A percentile compares a stretch with the other conserved stretches of the same genome.
These are phyloP conservation scores for Paratinospora sagittata DNA, from an alignment of 164 flowering plant genomes.

Conservation along the genomic window DNA sequence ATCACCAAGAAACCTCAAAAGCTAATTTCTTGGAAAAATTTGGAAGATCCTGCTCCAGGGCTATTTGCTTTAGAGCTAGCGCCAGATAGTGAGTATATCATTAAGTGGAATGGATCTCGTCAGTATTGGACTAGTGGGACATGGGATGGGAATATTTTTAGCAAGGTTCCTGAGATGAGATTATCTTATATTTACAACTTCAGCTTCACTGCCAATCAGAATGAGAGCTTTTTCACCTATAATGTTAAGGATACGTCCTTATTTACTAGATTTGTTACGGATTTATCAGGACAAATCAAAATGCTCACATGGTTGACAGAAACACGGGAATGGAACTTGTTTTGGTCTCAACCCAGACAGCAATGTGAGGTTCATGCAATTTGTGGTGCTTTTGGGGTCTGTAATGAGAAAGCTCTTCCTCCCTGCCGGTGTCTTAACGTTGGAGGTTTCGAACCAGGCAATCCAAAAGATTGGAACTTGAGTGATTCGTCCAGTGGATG, in stretches of 20 bases:
- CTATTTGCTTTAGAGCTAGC: conserved; percentile 14
- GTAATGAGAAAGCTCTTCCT: conserved; percentile 10
- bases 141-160: conserved; percentile 9
- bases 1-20: conserved; percentile 3
- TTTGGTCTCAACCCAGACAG: conserved; percentile 26
- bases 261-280: conserved; percentile 9
- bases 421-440: conserved; percentile 24
- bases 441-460: conserved; percentile 17
- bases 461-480: conserved; percentile 15
- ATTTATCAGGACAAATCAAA: conserved; percentile 14
- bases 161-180: neutral
- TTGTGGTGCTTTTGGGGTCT: conserved; percentile 24
- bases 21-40: conserved; percentile 16
- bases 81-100: conserved; percentile 2
- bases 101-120: conserved; percentile 13
- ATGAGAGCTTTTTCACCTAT: conserved; percentile 21
- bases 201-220: conserved; percentile 10
- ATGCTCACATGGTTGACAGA: conserved; percentile 7
- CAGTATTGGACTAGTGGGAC: conserved; percentile 17
- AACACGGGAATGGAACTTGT: conserved; percentile 25
- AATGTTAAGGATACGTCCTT: conserved; percentile 2
- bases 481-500: conserved; percentile 25
- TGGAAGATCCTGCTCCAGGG: conserved; percentile 19
- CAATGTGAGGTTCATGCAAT: conserved; percentile 23
- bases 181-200: neutral